phyloP scores from a whole-genome alignment of 1,284 basidiomycete genomes.

The Veloboletus limbatus region DNA sequence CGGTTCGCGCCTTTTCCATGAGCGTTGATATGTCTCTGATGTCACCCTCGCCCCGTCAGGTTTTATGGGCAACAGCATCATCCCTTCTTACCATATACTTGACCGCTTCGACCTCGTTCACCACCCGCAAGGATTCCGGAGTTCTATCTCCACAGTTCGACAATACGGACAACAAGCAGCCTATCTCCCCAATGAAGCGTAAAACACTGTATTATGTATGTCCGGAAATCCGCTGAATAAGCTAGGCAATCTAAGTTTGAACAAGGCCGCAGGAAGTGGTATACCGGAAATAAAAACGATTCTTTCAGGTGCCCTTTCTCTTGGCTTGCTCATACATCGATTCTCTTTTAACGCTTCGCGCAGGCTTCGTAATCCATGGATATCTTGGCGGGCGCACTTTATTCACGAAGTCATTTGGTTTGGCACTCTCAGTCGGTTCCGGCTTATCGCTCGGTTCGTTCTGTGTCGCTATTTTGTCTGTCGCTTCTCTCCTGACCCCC shows the following conservation, averaged over 20 bases:
- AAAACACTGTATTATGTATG: constrained; percentile 82
- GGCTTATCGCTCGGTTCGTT: constrained; percentile 77
- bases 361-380: constrained; percentile 96
- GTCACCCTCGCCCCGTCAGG: constrained; percentile 37
- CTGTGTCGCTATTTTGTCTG: constrained; percentile 5
- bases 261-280: constrained; percentile 88
- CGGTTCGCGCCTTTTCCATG: constrained; percentile 50
- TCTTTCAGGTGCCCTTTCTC: constrained; percentile 62
- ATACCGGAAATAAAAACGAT: constrained; percentile 98
- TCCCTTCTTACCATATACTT: constrained; percentile 82
- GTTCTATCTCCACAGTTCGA: constrained; percentile 56
- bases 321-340: neutral
- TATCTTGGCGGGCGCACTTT: constrained; percentile 90
- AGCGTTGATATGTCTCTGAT: constrained; percentile 1
- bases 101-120: constrained; percentile 84
- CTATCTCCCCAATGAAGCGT: constrained; percentile 43
- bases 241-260: constrained; percentile 17
- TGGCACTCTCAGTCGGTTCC: constrained; percentile 89
- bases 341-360: constrained; percentile 3
- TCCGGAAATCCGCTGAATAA: constrained; percentile 14
- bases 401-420: constrained; percentile 87
- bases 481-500: constrained; percentile 3
- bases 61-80: constrained; percentile 70
- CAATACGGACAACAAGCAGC: constrained; percentile 26
- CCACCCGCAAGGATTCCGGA: constrained; percentile 84